phyloP scores from a whole-genome alignment of 257 asterid species.

The Handroanthus guayacan region DNA sequence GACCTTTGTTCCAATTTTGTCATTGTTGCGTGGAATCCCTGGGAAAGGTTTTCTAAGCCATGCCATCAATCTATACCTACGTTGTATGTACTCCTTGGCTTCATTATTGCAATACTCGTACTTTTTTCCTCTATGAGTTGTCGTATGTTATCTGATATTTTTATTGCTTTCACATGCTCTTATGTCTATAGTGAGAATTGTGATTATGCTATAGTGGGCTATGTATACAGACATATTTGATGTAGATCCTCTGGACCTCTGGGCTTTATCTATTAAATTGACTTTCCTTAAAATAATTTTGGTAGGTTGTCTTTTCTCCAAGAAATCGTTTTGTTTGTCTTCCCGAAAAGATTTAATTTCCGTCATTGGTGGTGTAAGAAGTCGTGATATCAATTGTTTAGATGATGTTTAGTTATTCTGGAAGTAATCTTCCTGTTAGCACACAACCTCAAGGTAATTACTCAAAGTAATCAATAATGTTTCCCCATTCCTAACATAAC shows the following conservation, averaged over 20 bases:
- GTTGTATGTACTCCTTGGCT: slow-evolving; percentile 42
- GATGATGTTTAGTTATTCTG: not conserved
- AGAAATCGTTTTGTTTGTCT: not conserved
- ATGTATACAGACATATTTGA: no score
- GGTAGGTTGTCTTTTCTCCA: not conserved
- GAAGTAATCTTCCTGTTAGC: not conserved
- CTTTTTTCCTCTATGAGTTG: not conserved
- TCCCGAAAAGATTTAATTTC: no score
- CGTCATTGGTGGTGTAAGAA: not conserved
- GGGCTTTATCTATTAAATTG: not conserved
- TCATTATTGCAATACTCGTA: not conserved
- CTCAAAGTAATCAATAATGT: not conserved
- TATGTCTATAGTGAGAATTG: not conserved
- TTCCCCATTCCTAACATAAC: no score
- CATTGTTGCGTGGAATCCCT: slow-evolving; percentile 47
- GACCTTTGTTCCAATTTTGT: slow-evolving; percentile 56
- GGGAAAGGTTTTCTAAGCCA: slow-evolving; percentile 58
- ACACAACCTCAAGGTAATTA: not conserved
- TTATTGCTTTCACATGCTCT: not conserved
- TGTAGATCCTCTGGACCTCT: not conserved
- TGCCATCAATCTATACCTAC: slow-evolving; percentile 60
- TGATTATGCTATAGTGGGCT: not conserved
- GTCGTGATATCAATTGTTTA: not conserved
- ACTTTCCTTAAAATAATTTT: not conserved
- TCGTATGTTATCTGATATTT: not conserved